Evolutionary conservation across 306 rosid species (phyloP), one percentile per base, ranked within the genome.

Genomic region (Pachyrhizus erosus): DNA sequence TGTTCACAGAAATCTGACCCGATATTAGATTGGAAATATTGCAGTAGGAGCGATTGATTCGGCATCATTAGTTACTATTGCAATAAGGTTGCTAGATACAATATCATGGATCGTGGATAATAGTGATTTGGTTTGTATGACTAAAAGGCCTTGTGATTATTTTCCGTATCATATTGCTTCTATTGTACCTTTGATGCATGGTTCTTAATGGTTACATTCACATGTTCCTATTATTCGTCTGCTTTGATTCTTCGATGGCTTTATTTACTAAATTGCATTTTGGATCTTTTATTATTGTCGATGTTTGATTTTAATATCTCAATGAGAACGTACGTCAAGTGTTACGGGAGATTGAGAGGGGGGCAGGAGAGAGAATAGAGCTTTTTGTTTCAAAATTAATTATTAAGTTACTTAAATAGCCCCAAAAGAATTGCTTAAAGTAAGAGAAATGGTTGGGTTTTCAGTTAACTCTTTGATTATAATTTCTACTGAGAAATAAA

Each of bases 1-100:
- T 69, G 74, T 65, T 73, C 14, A 55, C 34, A 72, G 80, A 78
- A 37, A 72, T 40, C 5, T 55, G 40, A 24, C 14, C 71, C 33
- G 45, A 2, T 65, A 21, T 26, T 26, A 60, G n/a, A 62, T 13
- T 23, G 74, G 69, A 8, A 24, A 20, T 49, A 29, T 18, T 51
- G 64, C 51, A 27, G 74, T 9, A 12, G 70, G 58, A 60, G 39
- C 49, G 5, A 23, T 21, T 39, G 57, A 78, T 52, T 61, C 24
- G 14, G 40, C 60, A 2, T 70, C 40, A 13, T 21, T 83, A 9
- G 29, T 73, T 1, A 26, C 5, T 78, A 4, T 27, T 48, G 12
- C 29, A 62, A 78, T 52, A 40, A 43, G 42, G 26, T 29, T 64
- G 43, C 27, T 39, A 13, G 4, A 37, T 52, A 71, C 66, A 55